phyloP scores from a whole-genome alignment of 768 basidiomycete genomes.

The Lactarius tabidus region DNA sequence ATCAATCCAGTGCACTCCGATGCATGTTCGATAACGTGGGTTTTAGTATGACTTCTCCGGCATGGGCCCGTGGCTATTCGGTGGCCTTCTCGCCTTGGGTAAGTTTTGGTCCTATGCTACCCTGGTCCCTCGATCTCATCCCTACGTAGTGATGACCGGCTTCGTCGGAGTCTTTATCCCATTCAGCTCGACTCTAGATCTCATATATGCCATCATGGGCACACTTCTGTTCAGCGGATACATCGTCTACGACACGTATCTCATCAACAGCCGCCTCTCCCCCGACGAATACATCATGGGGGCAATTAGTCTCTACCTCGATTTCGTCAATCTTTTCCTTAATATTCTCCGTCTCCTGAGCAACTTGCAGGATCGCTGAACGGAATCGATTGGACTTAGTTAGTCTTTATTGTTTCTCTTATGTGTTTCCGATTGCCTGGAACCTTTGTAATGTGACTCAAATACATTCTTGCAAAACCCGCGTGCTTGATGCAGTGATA shows the following conservation, averaged over 20 bases:
- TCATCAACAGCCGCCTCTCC: constrained; percentile 82
- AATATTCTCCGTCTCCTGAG: constrained; percentile 82
- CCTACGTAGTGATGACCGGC: constrained; percentile 65
- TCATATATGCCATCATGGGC: constrained; percentile 73
- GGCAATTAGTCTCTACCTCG: constrained; percentile 89
- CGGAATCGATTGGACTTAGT: not conserved
- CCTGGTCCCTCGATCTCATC: not conserved
- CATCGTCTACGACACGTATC: constrained; percentile 85
- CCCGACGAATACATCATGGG: constrained; percentile 95
- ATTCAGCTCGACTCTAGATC: constrained; percentile 75
- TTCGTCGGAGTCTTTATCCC: constrained; percentile 84
- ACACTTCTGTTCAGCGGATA: constrained; percentile 87
- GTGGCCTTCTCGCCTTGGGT: constrained; percentile 75
- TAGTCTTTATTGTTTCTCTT: not conserved
- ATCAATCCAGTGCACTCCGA: not conserved
- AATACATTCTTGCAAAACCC: not conserved
- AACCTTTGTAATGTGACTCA: constrained; percentile 10
- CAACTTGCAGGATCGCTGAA: constrained; percentile 42
- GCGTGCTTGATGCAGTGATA: not conserved
- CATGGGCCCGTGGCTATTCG: constrained; percentile 88
- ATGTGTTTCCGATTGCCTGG: not conserved
- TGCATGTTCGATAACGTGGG: not conserved
- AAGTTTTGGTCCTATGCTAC: constrained; percentile 28
- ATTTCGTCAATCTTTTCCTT: constrained; percentile 89
- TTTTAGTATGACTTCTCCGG: constrained; percentile 88